Evolutionary conservation across 345 rosid genomes (phyloP), one percentile per base, ranked within the genome.

Genomic region (Ceriops zippeliana): DNA sequence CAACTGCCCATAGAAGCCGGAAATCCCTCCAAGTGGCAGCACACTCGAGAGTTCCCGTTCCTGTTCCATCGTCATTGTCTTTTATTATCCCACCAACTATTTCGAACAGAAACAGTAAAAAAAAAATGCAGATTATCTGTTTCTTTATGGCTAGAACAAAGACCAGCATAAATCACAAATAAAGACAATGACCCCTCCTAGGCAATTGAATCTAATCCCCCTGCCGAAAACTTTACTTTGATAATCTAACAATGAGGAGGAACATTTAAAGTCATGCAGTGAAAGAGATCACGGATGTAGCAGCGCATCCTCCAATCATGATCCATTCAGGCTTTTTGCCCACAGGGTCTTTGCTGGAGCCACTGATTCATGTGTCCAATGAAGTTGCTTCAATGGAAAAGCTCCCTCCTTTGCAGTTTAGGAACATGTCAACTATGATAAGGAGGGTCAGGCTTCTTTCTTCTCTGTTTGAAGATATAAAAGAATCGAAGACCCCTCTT

Each of bases 21-120:
- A 67, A 52, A 65, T 58, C 21, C 76, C 75, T 75, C 92, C 92
- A 87, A 74, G 72, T 84, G 92, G 92, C 86, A 77, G 87, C 80
- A 57, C 53, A 77, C 71, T 34, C 70, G 69, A 8, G 56, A 71
- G 76, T 65, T 80, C 62, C 30, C 52, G 27, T 70, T 51, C 46
- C 35, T 62, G 63, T 58, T 52, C 46, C 52, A 52, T 52, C 60
- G 69, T 6, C 63, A 56, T 73, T 77, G 82, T 70, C 80, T 74
- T 61, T 52, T 62, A n/a, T 31, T 54, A 19, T 37, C 61, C 17
- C 13, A 28, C 63, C 66, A 58, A 68, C 47, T 38, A 38, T 38
- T 52, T 52, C 90, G 76, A 73, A 58, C 46, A 68, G 84, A 81
- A 84, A 62, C 62, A 30, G 88, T 76, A 76, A 86, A n/a, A 20